A percentile compares a stretch with the other conserved stretches of the same genome.
Conservation (phyloP, 2,329 filamentous ascomycete genomes). For the Talaromyces sp. region DNA sequence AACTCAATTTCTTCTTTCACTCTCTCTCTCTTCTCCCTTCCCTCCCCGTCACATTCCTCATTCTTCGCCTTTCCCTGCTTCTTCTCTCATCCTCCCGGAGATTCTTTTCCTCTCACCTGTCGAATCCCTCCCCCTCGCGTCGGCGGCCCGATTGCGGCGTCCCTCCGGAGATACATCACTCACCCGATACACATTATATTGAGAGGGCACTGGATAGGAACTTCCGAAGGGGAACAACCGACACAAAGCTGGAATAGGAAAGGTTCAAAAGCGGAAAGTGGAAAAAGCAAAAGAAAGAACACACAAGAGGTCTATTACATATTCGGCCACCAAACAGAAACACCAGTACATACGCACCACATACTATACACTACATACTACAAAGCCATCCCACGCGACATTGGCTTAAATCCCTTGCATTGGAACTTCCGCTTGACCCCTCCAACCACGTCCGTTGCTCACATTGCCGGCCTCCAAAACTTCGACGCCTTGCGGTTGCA, state of each 20-base stretch:
- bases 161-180: slow-evolving; percentile 4
- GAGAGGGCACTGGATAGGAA: not conserved
- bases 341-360: slow-evolving; percentile 5
- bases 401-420: slow-evolving; percentile 15
- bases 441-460: slow-evolving; percentile 13
- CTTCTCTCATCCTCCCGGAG: not conserved
- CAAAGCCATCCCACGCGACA: slow-evolving; percentile 18
- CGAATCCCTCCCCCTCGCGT: slow-evolving; percentile 5
- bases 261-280: not conserved
- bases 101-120: not conserved
- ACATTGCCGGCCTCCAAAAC: slow-evolving; percentile 5
- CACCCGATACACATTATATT: not conserved
- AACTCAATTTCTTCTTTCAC: not conserved
- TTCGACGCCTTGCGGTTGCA: not conserved
- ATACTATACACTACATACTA: slow-evolving; percentile 10
- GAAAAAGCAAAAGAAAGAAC: not conserved
- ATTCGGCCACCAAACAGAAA: not conserved
- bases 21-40: not conserved
- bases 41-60: slow-evolving; percentile 13
- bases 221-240: not conserved
- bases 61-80: slow-evolving; percentile 1
- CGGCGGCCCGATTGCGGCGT: not conserved
- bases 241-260: not conserved
- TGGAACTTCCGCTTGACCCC: slow-evolving; percentile 10
- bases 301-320: slow-evolving; percentile 5